Conservation (phyloP, 495 filamentous ascomycete species). For the Neurospora discreta region DNA sequence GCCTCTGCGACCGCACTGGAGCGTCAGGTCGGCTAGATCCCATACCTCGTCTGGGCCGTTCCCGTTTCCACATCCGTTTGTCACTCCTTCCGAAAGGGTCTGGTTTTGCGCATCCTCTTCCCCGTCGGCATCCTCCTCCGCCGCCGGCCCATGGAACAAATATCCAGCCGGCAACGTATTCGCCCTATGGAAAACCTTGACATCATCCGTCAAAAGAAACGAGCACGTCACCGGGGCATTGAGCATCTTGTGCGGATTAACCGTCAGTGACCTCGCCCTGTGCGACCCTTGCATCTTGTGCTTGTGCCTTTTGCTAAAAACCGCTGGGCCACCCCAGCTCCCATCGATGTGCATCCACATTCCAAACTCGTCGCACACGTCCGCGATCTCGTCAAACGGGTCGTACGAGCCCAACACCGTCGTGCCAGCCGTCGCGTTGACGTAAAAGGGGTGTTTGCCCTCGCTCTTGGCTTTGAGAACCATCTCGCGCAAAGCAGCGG, state of each 20-base stretch:
- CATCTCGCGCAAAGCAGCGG: constrained; percentile 48
- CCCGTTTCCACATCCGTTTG: background rate
- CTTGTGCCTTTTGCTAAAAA: constrained; percentile 58
- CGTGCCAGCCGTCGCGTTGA: constrained; percentile 91
- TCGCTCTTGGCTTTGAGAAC: constrained; percentile 46
- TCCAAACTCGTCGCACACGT: constrained; percentile 56
- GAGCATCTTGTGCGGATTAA: constrained; percentile 97
- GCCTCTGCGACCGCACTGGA: constrained; percentile 81
- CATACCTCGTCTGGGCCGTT: constrained; percentile 36
- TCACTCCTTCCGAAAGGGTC: background rate
- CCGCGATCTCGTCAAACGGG: constrained; percentile 59
- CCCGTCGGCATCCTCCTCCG: constrained; percentile 4
- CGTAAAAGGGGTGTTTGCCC: constrained; percentile 78
- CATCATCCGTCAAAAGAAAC: constrained; percentile 69
- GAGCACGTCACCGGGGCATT: constrained; percentile 83
- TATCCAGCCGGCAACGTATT: constrained; percentile 85
- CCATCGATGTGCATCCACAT: constrained; percentile 91
- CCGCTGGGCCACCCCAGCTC: constrained; percentile 77
- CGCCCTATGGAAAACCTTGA: constrained; percentile 62
- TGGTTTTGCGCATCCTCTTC: constrained; percentile 20
- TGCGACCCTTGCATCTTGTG: constrained; percentile 57
- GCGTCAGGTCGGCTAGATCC: constrained; percentile 88
- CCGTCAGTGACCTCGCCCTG: constrained; percentile 65
- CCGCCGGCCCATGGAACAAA: constrained; percentile 56
- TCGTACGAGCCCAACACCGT: constrained; percentile 90